These are phyloP conservation scores for Albifimbria verrucaria DNA, from an alignment of 2,329 filamentous ascomycete genomes.

Conservation along the genomic window DNA sequence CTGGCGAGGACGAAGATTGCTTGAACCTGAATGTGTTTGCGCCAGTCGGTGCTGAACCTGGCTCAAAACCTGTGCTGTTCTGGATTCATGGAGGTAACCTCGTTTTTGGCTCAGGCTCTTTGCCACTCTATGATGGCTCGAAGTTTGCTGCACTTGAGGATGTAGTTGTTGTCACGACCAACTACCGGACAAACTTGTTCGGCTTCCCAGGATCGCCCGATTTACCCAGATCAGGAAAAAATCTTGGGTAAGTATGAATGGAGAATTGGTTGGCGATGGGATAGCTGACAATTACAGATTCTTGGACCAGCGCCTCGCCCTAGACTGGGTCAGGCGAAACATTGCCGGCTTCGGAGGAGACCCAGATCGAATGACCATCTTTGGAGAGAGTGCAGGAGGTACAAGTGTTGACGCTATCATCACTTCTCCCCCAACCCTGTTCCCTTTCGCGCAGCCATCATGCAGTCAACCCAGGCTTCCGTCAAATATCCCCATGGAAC, in stretches of 20 bases:
- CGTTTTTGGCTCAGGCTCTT: constrained; percentile 29
- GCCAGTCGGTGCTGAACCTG: constrained; percentile 14
- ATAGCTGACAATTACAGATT: constrained; percentile 10
- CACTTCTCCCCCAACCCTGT: constrained; percentile 21
- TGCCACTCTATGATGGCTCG: constrained; percentile 36
- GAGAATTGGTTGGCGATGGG: rapidly evolving
- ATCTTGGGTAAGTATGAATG: constrained; percentile 16
- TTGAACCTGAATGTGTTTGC: constrained; percentile 29
- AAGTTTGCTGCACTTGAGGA: constrained; percentile 38
- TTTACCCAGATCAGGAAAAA: constrained; percentile 12
- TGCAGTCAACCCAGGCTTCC: constrained; percentile 18
- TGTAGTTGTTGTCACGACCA: constrained; percentile 42
- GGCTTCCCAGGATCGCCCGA: constrained; percentile 33
- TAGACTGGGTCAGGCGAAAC: constrained; percentile 48
- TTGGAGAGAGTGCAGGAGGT: constrained; percentile 51
- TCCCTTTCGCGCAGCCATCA: constrained; percentile 24
- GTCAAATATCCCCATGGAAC: neutral
- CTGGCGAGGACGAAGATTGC: constrained; percentile 28
- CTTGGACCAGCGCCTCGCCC: constrained; percentile 39
- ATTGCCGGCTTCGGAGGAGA: constrained; percentile 47
- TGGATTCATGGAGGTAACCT: constrained; percentile 43
- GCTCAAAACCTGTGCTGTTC: constrained; percentile 38
- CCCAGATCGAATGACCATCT: constrained; percentile 43
- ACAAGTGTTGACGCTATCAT: constrained; percentile 47
- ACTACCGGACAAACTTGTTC: constrained; percentile 41